These are phyloP conservation scores for Vaccinium myrtillus DNA, from an alignment of 148 eudicot genomes.

Conservation along the genomic window DNA sequence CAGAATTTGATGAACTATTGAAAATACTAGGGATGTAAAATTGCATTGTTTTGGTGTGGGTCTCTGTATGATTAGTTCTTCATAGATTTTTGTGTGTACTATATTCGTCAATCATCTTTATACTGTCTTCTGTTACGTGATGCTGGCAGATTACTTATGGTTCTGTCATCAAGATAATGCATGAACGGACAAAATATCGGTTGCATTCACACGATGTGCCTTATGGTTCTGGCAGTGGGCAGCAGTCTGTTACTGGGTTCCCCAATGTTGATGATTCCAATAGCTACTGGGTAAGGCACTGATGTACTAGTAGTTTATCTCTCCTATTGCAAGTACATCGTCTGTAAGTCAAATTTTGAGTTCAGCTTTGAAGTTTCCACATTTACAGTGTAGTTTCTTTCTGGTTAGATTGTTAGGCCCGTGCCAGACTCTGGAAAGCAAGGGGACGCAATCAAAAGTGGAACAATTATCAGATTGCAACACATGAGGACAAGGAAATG, in stretches of 20 bases:
- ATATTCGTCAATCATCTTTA: background rate
- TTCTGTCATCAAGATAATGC: slow-evolving; percentile 83
- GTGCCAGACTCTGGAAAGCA: slow-evolving; percentile 58
- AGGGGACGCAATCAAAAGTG: slow-evolving; percentile 69
- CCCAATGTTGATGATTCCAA: slow-evolving; percentile 90
- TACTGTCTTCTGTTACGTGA: background rate
- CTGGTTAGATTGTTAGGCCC: slow-evolving; percentile 69
- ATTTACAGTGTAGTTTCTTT: background rate
- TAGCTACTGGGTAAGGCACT: slow-evolving; percentile 83
- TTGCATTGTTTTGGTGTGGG: background rate
- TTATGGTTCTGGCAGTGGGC: slow-evolving; percentile 98
- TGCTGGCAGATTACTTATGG: slow-evolving; percentile 78
- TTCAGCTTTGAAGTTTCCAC: background rate
- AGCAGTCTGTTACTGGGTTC: slow-evolving; percentile 93
- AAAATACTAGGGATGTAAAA: background rate
- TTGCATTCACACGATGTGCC: slow-evolving; percentile 96
- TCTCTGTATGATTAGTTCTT: background rate
- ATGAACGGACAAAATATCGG: slow-evolving; percentile 72
- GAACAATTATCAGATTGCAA: slow-evolving; percentile 66
- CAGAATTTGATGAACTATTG: background rate
- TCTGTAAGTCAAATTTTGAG: background rate
- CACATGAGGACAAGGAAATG: slow-evolving; percentile 90
- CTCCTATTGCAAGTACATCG: background rate
- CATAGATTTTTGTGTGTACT: background rate
- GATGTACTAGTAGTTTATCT: background rate